Conservation (phyloP, 169 alveolate species). For the Perkinsus olseni region DNA sequence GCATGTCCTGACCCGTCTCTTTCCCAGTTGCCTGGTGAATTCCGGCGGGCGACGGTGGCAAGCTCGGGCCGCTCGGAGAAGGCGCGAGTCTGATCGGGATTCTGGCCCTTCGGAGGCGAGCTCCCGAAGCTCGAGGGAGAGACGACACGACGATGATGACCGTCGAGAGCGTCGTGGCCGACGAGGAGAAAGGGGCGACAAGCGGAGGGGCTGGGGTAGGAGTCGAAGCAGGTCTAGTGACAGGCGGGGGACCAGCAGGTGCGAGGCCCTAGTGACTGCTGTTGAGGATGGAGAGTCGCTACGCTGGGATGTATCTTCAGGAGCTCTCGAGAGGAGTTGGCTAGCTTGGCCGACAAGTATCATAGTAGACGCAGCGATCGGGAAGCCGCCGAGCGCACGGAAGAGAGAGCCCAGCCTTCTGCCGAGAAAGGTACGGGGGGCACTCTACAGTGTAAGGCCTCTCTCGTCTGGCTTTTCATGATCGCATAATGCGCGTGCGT, state of each 20-base stretch:
- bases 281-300: neutral
- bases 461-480: neutral
- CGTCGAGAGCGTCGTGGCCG: neutral
- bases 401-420: neutral
- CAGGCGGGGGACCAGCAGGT: neutral
- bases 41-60: neutral
- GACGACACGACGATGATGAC: neutral
- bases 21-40: neutral
- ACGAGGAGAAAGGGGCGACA: neutral
- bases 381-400: neutral
- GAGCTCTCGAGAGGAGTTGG: neutral
- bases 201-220: constrained; percentile 1
- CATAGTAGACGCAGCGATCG: neutral
- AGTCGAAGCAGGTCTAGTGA: neutral
- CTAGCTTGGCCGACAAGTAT: neutral
- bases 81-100: neutral
- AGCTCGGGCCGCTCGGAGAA: neutral
- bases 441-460: too few species aligned
- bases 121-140: neutral
- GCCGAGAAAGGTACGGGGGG: neutral
- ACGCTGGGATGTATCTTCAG: neutral
- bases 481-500: too few species aligned
- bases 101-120: neutral
- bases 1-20: neutral
- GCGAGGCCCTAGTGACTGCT: too few species aligned